Evolutionary conservation across 2,329 filamentous ascomycete genomes (phyloP).

Genomic region (Hypoxylon sp.): DNA sequence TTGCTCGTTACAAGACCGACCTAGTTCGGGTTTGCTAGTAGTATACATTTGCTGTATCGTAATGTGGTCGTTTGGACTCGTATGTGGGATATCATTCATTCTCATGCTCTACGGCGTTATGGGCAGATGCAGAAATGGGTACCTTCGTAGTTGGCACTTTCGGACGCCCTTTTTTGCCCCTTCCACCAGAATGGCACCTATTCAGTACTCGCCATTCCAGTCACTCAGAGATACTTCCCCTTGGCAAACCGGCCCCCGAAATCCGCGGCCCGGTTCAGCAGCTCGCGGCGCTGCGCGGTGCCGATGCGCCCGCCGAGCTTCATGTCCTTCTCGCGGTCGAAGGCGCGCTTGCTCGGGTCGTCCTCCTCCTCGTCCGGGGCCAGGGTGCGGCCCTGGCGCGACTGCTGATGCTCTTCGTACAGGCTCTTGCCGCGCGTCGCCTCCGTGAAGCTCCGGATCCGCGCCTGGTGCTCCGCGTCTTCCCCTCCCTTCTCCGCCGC

Average conservation of each 20-base stretch:
- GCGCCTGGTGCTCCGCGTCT: slow-evolving; percentile 66
- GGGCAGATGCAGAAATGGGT: slow-evolving; percentile 3
- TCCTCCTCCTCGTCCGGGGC: slow-evolving; percentile 73
- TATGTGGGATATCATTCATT: background rate
- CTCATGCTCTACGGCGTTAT: background rate
- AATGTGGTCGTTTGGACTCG: no score
- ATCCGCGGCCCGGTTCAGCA: slow-evolving; percentile 82
- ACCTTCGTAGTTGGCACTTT: slow-evolving; percentile 12
- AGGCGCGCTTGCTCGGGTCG: slow-evolving; percentile 88
- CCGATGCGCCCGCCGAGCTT: slow-evolving; percentile 78
- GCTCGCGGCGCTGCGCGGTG: slow-evolving; percentile 78
- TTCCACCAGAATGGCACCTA: background rate
- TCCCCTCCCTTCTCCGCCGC: slow-evolving; percentile 50
- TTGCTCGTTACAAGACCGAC: background rate
- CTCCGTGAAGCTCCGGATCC: slow-evolving; percentile 64
- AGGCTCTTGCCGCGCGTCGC: slow-evolving; percentile 69
- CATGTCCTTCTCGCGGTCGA: slow-evolving; percentile 96
- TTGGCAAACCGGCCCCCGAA: slow-evolving; percentile 86
- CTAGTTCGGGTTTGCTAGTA: no score
- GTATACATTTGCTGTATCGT: no score
- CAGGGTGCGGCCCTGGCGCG: slow-evolving; percentile 49
- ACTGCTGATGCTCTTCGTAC: slow-evolving; percentile 67
- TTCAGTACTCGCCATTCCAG: slow-evolving; percentile 25
- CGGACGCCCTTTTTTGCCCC: background rate
- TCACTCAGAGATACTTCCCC: slow-evolving; percentile 71